Evolutionary conservation across 1,284 basidiomycete genomes (phyloP), one percentile per base, ranked within the genome.

Genomic region (Rhodofomes roseus): DNA sequence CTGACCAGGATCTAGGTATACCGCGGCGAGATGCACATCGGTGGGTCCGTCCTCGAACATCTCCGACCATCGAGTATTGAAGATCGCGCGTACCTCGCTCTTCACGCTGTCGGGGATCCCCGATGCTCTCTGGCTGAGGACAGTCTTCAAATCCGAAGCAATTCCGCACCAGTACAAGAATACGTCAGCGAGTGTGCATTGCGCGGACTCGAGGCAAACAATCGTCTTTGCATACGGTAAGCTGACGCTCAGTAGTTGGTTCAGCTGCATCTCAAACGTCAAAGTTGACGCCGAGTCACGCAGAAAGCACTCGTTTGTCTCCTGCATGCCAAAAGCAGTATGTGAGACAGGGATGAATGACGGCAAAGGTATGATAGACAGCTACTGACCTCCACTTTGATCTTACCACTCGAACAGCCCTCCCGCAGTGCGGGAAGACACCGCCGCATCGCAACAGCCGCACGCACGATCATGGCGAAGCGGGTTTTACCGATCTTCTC

Each of bases 131-230:
- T 62, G 27, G 7, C 5, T 20, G 1, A 73, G 65, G 11, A 68
- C 39, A 11, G 61, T 44, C 23, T 66, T 63, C 4, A 72, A 51
- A 11, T 55, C 55, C 22, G 66, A 67, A 9, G 59, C 68, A 50
- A 62, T 63, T 2, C 69, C 70, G 14, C 72, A 62, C 71, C 71
- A 74, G 55, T 71, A 72, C 12, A 70, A n/a, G 54, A 64, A 71
- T 1, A 73, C 69, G 61, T 74, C 71, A 7, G 69, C 60, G 1
- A 63, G 60, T 56, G 66, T 70, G 1, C 68, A 56, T 40, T 66
- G 62, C 12, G 67, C 56, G 1, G 71, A 62, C 59, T 74, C 73
- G 4, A 74, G 63, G 29, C 68, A 72, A 63, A 68, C 64, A 23
- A 74, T 64, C 11, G 72, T 63, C 0, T 65, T 55, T 2, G 68